Base-by-base conservation (phyloP, 495 filamentous ascomycete genomes). In the Lasiosphaeris hirsuta region DNA sequence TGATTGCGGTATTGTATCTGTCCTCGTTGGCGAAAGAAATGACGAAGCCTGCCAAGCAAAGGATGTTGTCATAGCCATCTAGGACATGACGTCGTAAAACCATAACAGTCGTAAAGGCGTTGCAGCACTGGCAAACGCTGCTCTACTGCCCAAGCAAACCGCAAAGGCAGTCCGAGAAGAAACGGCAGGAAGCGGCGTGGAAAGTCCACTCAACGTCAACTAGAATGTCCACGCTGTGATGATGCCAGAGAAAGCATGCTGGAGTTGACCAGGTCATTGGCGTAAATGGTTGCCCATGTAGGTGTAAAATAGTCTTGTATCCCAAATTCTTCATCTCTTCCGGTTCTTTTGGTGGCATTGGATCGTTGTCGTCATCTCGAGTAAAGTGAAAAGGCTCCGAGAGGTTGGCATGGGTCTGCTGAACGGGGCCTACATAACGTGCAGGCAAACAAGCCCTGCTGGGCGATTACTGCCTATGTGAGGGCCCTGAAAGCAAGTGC, bases 51-150 rank as follows among this genome's bases (percentile, higher is more conserved):
- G 62, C 57, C 59, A 46, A 57, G 57, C 46, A 43, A 54, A 56
- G 54, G 59, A 63, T 38, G 40, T 57, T 67, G 62, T 63, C 66
- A 66, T 69, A 63, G 63, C 64, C 62, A 64, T 72, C 68, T 72
- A 69, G 58, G 68, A 70, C 68, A 61, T 72, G 64, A 71, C 64
- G 57, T 72, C 69, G 66, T 72, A 69, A 71, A 60, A 67, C 66
- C 69, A 59, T 72, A 67, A 72, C 64, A 69, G 62, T 72, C 69
- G 48, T 72, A 63, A 69, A 63, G 61, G 54, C 57, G 38, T 57
- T 33, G 53, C 34, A 43, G 40, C 45, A 33, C 40, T 56, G 50
- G 10, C 15, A 33, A 49, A 34, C 19, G 18, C 51, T 42, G 51
- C 51, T 41, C 43, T 18, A 43, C 51, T 46, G 43, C 33, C 34